Percentiles rank a stretch among this genome's conserved stretches.
Evolutionary conservation across 2,329 filamentous ascomycete species (phyloP).

Genomic region (Alternaria brassicicola): DNA sequence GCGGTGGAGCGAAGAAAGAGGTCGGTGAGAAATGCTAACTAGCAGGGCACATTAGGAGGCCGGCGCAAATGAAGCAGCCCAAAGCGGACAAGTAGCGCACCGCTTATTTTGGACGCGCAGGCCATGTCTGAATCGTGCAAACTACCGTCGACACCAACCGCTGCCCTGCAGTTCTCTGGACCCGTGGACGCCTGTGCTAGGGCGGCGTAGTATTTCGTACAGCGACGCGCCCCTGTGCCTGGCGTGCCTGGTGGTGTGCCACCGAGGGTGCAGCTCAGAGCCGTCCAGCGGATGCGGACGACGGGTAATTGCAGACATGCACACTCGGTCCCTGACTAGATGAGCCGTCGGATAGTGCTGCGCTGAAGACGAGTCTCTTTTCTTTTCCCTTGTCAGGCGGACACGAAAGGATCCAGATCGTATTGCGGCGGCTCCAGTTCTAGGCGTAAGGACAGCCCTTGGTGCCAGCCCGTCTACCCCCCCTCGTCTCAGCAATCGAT

Average conservation of each 20-base stretch:
- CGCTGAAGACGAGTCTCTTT: slow-evolving; percentile 8
- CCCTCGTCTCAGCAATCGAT: slow-evolving; percentile 7
- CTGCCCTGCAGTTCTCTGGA: slow-evolving; percentile 25
- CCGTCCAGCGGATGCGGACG: slow-evolving; percentile 7
- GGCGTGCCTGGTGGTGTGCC: slow-evolving; percentile 10
- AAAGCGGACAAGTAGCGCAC: slow-evolving; percentile 33
- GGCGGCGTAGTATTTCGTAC: slow-evolving; percentile 31
- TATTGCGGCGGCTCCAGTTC: slow-evolving; percentile 22
- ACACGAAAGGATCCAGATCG: slow-evolving; percentile 23
- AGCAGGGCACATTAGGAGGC: slow-evolving; percentile 44
- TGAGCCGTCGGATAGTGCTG: slow-evolving; percentile 10
- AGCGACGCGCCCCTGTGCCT: slow-evolving; percentile 17
- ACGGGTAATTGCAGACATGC: slow-evolving; percentile 18
- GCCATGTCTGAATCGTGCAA: slow-evolving; percentile 27
- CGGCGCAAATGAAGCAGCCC: slow-evolving; percentile 43
- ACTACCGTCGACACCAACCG: slow-evolving; percentile 18
- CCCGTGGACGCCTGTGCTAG: slow-evolving; percentile 26
- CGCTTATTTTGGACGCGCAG: slow-evolving; percentile 40
- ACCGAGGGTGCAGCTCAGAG: slow-evolving; percentile 4
- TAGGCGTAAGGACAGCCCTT: slow-evolving; percentile 18
- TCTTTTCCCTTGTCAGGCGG: slow-evolving; percentile 3
- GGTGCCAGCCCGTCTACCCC: slow-evolving; percentile 12
- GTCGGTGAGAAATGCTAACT: slow-evolving; percentile 39
- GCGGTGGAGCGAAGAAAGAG: slow-evolving; percentile 35
- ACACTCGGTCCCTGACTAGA: slow-evolving; percentile 30